phyloP scores from a whole-genome alignment of 352 stramenopile genomes.

The Phytophthora niederhauseri region DNA sequence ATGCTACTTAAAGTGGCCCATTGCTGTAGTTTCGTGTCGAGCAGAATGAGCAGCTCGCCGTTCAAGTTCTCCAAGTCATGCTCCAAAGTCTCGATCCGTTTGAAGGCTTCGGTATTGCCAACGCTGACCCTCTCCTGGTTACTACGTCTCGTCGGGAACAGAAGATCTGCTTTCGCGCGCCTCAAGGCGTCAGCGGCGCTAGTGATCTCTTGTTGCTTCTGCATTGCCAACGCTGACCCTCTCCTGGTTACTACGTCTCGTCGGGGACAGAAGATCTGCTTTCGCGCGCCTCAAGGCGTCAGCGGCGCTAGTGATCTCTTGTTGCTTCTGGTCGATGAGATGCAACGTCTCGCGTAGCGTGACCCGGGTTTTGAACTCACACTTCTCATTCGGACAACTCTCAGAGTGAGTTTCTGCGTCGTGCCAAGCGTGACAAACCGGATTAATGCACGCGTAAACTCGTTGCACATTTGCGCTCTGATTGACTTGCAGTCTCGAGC shows the following conservation, averaged over 20 bases:
- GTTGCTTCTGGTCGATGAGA: conserved; percentile 62
- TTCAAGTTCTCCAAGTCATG: conserved; percentile 1
- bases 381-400: conserved; percentile 50
- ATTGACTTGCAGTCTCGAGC: conserved; percentile 48
- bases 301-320: conserved; percentile 7
- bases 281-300: not conserved
- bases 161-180: not conserved
- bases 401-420: conserved; percentile 62
- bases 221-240: conserved; percentile 7
- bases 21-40: not conserved
- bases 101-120: not conserved
- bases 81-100: not conserved
- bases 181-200: not conserved
- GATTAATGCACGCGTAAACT: conserved; percentile 53
- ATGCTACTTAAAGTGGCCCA: conserved; percentile 23
- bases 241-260: not conserved
- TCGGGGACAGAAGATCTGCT: not conserved
- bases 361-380: conserved; percentile 61
- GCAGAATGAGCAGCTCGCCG: conserved; percentile 1
- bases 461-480: conserved; percentile 57
- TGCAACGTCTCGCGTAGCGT: conserved; percentile 68
- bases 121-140: not conserved
- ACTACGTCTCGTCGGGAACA: not conserved
- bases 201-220: conserved; percentile 40
- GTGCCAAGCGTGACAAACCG: conserved; percentile 60